phyloP scores from a whole-genome alignment of 1,284 basidiomycete species.

The Papiliotrema flavescens region DNA sequence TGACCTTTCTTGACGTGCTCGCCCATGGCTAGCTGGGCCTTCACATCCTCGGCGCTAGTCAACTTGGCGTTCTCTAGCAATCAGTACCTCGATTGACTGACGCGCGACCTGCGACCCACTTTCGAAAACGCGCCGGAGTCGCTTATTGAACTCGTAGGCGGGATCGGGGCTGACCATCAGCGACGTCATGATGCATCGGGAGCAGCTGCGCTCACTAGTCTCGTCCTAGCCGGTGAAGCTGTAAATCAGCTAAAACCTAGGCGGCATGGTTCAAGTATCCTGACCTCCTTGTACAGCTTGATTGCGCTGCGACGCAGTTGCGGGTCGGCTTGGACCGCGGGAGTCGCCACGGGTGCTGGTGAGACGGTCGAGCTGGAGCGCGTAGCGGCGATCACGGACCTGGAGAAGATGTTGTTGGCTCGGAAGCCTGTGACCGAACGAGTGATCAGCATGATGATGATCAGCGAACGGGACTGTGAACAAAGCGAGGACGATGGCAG shows the following conservation, averaged over 20 bases:
- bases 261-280: constrained; percentile 1
- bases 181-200: not conserved
- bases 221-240: constrained; percentile 48
- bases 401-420: too few relatives aligned
- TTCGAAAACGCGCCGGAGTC: constrained; percentile 47
- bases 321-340: constrained; percentile 1
- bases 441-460: too few relatives aligned
- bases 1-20: constrained; percentile 86
- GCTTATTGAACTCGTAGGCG: constrained; percentile 47
- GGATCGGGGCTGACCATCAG: constrained; percentile 38
- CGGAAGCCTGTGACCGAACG: too few relatives aligned
- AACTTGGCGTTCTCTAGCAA: constrained; percentile 67
- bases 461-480: too few relatives aligned
- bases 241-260: not conserved
- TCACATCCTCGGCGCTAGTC: constrained; percentile 67
- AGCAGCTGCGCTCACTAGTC: constrained; percentile 42
- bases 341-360: not conserved
- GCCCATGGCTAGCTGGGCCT: constrained; percentile 70
- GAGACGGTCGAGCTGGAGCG: not conserved
- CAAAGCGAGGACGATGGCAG: too few relatives aligned
- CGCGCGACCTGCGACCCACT: constrained; percentile 28
- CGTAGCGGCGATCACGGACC: too few relatives aligned
- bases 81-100: not conserved
- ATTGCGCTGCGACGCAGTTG: constrained; percentile 38
- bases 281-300: constrained; percentile 49